Percentiles rank a stretch among this genome's conserved stretches.
Evolutionary conservation across 2,329 filamentous ascomycete genomes (phyloP).

Genomic region (Fusarium algeriense): DNA sequence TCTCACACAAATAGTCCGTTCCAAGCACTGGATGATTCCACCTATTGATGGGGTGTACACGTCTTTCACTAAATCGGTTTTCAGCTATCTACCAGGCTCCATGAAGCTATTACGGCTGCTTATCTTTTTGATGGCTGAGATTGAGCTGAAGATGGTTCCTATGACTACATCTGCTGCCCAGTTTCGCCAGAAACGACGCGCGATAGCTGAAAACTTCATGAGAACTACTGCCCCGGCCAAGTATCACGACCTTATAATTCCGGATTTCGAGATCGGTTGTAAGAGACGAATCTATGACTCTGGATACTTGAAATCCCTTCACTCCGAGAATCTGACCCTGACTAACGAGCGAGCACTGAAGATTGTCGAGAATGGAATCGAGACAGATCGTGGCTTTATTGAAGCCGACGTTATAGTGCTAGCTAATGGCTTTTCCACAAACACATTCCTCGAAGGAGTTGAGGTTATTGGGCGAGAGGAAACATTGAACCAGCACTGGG

Average conservation of each 20-base stretch:
- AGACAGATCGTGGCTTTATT: background rate
- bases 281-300: background rate
- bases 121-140: background rate
- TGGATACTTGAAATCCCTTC: background rate
- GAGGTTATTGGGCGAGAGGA: background rate
- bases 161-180: background rate
- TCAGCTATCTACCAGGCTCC: background rate
- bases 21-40: background rate
- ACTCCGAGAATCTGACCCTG: background rate
- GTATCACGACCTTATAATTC: conserved; percentile 2
- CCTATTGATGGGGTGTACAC: background rate
- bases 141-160: background rate
- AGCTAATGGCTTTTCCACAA: background rate
- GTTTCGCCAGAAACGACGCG: background rate
- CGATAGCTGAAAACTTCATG: background rate
- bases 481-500: background rate
- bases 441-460: background rate
- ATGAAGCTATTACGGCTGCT: background rate
- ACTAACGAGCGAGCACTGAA: background rate
- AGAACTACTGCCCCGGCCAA: background rate
- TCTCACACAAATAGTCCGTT: background rate
- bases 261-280: background rate
- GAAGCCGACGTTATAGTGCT: background rate
- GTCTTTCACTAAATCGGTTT: fast-evolving
- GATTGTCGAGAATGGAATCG: background rate